Evolutionary conservation across 2,329 filamentous ascomycete species (phyloP).

Genomic region (Sporothrix brasiliensis): DNA sequence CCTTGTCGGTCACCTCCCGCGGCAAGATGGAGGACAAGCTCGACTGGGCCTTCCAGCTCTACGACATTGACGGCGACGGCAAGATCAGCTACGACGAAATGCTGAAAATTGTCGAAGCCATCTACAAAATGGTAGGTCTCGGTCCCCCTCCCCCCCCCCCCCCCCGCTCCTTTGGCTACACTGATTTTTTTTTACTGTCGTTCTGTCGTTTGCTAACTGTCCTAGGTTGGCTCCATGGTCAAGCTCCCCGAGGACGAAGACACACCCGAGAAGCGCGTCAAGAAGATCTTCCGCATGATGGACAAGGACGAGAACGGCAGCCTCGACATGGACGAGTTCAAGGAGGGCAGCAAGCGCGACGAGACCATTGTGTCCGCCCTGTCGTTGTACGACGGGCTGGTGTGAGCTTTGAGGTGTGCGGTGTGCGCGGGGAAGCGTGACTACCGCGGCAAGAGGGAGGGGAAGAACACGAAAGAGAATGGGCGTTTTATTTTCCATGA

Average conservation of each 20-base stretch:
- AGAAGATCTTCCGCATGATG: constrained; percentile 99
- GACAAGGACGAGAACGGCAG: constrained; percentile 99
- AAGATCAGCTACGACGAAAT: constrained; percentile 99
- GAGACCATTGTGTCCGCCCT: constrained; percentile 98
- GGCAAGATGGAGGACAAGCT: constrained; percentile 99
- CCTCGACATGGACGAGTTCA: constrained; percentile 96
- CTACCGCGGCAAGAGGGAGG: neutral
- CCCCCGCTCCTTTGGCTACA: neutral
- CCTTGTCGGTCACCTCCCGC: constrained; percentile 91
- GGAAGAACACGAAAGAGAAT: neutral
- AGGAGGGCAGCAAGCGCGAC: constrained; percentile 97
- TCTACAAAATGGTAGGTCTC: constrained; percentile 90
- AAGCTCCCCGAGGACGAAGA: constrained; percentile 98
- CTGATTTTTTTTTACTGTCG: too few species aligned
- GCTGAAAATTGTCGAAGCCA: constrained; percentile 97
- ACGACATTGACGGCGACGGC: constrained; percentile 98
- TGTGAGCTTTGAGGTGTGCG: constrained; percentile 52
- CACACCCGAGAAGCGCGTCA: constrained; percentile 96
- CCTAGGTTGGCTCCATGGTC: constrained; percentile 95
- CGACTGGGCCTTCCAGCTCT: constrained; percentile 98
- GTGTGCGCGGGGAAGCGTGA: neutral
- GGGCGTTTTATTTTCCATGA: constrained; percentile 12
- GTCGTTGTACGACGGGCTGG: constrained; percentile 92
- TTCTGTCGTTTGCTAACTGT: neutral
- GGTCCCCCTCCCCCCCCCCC: neutral